Percentiles rank a stretch among this genome's conserved stretches.
phyloP scores from a whole-genome alignment of 441 rosid species.

The Breynia disticha region DNA sequence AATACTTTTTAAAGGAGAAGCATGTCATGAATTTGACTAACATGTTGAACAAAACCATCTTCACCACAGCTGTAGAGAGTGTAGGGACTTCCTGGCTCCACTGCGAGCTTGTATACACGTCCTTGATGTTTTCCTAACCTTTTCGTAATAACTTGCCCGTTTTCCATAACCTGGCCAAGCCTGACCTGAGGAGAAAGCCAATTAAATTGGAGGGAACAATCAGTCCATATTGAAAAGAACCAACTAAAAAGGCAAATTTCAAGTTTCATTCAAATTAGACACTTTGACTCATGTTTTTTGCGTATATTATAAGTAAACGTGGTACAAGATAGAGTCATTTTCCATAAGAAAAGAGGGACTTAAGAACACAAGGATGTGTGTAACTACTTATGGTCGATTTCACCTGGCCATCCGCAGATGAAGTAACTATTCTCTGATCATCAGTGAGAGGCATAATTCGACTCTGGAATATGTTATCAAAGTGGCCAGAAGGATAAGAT shows the following conservation, averaged over 20 bases:
- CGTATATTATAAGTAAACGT: too few species aligned
- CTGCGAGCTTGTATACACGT: constrained; percentile 47
- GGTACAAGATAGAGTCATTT: too few species aligned
- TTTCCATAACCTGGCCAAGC: constrained; percentile 46
- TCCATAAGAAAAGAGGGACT: too few species aligned
- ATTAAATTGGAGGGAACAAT: too few species aligned
- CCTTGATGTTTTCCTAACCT: constrained; percentile 53
- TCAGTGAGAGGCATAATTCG: constrained; percentile 51
- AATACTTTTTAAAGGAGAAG: not conserved
- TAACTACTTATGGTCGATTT: not conserved
- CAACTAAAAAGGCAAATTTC: too few species aligned
- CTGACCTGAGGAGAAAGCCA: constrained; percentile 34
- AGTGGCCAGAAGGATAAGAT: constrained; percentile 49
- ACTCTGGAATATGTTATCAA: constrained; percentile 52
- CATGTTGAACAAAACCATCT: constrained; percentile 73
- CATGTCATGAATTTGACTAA: constrained; percentile 25
- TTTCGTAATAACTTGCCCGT: constrained; percentile 40
- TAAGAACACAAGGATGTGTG: not conserved
- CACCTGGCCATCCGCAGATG: constrained; percentile 69
- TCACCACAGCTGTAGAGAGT: constrained; percentile 59
- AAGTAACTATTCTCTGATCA: constrained; percentile 46
- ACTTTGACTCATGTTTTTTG: too few species aligned
- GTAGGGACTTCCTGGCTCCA: constrained; percentile 67
- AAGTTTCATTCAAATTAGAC: too few species aligned
- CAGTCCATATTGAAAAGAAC: not conserved